Conservation (phyloP, 2,329 filamentous ascomycete genomes). For the Fusarium pseudograminearum region DNA sequence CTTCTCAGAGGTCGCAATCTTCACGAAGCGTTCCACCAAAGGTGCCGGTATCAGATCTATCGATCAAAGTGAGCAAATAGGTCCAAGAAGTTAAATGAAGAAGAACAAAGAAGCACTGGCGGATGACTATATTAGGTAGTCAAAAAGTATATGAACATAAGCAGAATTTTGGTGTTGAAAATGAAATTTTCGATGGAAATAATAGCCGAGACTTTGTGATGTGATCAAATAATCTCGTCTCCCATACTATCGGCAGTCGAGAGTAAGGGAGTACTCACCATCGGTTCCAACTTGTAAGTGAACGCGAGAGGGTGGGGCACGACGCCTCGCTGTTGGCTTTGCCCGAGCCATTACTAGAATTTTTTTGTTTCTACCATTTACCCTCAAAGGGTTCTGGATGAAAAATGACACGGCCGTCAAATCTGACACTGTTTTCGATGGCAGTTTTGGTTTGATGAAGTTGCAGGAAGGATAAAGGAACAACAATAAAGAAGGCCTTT, state of each 20-base stretch:
- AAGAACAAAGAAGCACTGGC: not conserved
- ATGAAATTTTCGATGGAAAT: not conserved
- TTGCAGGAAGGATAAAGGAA: constrained; percentile 34
- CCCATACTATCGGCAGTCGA: not conserved
- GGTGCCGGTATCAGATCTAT: constrained; percentile 45
- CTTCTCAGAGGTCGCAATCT: constrained; percentile 35
- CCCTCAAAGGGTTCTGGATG: not conserved
- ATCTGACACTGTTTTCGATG: constrained; percentile 10
- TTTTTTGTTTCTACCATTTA: not conserved
- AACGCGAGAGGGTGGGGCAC: not conserved
- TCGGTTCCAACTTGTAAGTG: constrained; percentile 40
- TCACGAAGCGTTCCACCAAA: constrained; percentile 42
- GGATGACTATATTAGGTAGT: not conserved
- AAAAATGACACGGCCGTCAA: not conserved
- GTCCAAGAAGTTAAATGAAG: not conserved
- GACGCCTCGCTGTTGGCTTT: constrained; percentile 9
- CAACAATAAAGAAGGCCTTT: constrained; percentile 25
- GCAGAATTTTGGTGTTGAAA: not conserved
- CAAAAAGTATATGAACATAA: not conserved
- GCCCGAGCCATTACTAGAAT: constrained; percentile 27
- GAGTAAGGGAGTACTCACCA: constrained; percentile 39
- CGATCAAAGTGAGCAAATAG: not conserved
- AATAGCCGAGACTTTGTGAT: not conserved
- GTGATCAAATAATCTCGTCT: not conserved
- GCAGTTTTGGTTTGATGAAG: constrained; percentile 6